A percentile compares a stretch with the other conserved stretches of the same genome.
phyloP scores from a whole-genome alignment of 352 stramenopile genomes.

The Globisporangium cystogenes region DNA sequence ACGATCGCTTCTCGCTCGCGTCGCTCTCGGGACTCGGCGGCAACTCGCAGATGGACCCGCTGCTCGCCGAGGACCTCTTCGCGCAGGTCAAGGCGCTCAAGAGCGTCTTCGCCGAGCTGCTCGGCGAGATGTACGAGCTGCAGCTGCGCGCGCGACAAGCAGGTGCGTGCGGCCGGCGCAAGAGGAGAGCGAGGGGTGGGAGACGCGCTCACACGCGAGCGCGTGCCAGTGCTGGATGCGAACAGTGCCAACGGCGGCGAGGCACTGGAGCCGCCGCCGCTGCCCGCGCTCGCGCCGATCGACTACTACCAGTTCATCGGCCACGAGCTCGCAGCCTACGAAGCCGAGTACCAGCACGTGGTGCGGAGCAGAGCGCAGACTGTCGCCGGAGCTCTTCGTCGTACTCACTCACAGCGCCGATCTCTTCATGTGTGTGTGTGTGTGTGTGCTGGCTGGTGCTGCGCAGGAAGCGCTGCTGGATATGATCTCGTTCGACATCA shows the following conservation, averaged over 20 bases:
- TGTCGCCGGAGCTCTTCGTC: not conserved
- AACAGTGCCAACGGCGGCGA: not conserved
- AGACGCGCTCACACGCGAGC: not conserved
- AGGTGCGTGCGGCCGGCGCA: conserved; percentile 16
- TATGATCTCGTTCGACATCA: conserved; percentile 64
- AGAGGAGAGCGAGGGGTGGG: not conserved
- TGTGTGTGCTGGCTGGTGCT: too few relatives aligned
- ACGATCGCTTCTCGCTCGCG: conserved; percentile 2
- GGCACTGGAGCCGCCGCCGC: conserved; percentile 2
- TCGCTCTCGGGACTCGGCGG: conserved; percentile 22
- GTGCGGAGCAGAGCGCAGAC: conserved; percentile 34
- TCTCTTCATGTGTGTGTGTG: too few relatives aligned
- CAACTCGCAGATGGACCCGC: conserved; percentile 53
- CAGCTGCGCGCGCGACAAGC: conserved; percentile 28
- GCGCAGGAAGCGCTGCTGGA: conserved; percentile 54
- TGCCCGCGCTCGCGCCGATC: conserved; percentile 25
- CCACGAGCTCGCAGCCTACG: conserved; percentile 59
- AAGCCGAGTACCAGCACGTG: conserved; percentile 80
- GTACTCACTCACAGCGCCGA: too few relatives aligned
- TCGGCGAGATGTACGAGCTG: conserved; percentile 56
- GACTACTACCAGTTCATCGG: conserved; percentile 75
- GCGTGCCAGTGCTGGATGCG: conserved; percentile 8
- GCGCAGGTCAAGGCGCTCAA: conserved; percentile 47
- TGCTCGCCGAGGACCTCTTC: conserved; percentile 62
- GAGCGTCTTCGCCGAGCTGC: conserved; percentile 38